Evolutionary conservation across 2,329 filamentous ascomycete genomes (phyloP).

Genomic region (Fonsecaea monophora): DNA sequence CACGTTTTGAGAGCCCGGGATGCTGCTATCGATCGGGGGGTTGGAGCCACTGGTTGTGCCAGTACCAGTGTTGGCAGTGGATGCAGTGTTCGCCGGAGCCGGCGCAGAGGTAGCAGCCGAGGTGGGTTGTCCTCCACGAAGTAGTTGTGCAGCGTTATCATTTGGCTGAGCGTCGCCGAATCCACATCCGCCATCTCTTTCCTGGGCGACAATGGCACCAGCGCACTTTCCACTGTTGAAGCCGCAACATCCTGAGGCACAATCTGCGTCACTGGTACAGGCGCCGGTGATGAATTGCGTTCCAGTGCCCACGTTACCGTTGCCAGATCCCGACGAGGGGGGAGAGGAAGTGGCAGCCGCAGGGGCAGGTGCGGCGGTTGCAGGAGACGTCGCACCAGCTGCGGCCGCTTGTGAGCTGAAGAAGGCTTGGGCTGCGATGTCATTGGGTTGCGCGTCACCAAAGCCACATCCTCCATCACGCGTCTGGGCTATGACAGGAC

Average conservation of each 20-base stretch:
- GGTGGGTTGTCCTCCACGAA: constrained; percentile 25
- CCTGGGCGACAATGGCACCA: constrained; percentile 39
- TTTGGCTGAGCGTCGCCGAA: constrained; percentile 41
- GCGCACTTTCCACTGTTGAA: constrained; percentile 46
- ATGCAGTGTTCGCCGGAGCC: background rate
- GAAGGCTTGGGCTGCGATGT: constrained; percentile 38
- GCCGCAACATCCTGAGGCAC: constrained; percentile 47
- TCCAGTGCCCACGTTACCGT: constrained; percentile 31
- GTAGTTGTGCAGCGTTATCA: constrained; percentile 38
- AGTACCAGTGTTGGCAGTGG: constrained; percentile 4
- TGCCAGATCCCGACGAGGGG: background rate
- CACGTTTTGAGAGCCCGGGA: constrained; percentile 33
- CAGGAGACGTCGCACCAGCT: constrained; percentile 18
- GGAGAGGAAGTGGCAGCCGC: constrained; percentile 3
- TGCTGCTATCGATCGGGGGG: constrained; percentile 22
- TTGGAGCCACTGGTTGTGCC: constrained; percentile 11
- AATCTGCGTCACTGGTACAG: constrained; percentile 41
- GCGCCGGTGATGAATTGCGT: constrained; percentile 44
- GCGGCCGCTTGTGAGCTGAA: constrained; percentile 33
- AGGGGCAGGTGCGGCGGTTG: constrained; percentile 17
- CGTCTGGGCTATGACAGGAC: constrained; percentile 40
- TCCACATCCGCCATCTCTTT: constrained; percentile 42
- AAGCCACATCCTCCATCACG: constrained; percentile 41
- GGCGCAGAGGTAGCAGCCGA: constrained; percentile 18
- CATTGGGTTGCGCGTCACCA: constrained; percentile 38